These are phyloP conservation scores for Leptographium procerum DNA, from an alignment of 2,329 filamentous ascomycete genomes.

Conservation along the genomic window DNA sequence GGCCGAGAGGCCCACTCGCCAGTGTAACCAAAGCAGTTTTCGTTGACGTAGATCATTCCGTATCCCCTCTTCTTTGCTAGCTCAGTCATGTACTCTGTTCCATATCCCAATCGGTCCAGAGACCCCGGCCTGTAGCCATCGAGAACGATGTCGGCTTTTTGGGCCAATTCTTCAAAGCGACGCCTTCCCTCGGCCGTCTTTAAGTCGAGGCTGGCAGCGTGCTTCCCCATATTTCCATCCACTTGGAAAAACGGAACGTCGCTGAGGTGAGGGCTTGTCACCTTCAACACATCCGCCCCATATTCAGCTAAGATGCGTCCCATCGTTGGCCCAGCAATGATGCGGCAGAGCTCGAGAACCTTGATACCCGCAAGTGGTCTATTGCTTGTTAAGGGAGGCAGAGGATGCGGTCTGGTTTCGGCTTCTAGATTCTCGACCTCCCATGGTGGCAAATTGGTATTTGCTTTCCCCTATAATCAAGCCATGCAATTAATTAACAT, in stretches of 20 bases:
- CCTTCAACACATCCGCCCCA: slow-evolving; percentile 34
- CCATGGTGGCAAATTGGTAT: slow-evolving; percentile 31
- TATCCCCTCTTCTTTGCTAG: slow-evolving; percentile 26
- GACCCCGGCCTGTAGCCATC: slow-evolving; percentile 38
- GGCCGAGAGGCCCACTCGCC: slow-evolving; percentile 33
- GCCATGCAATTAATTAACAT: background rate
- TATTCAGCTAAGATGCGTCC: slow-evolving; percentile 29
- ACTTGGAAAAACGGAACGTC: slow-evolving; percentile 29
- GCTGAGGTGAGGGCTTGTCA: slow-evolving; percentile 29
- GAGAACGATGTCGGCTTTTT: slow-evolving; percentile 40
- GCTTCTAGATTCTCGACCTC: slow-evolving; percentile 33
- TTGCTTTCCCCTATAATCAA: slow-evolving; percentile 19
- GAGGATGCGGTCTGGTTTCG: slow-evolving; percentile 33
- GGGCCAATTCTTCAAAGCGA: slow-evolving; percentile 33
- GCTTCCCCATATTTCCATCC: slow-evolving; percentile 34
- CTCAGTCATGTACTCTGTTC: slow-evolving; percentile 26
- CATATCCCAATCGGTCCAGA: slow-evolving; percentile 29
- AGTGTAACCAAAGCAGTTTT: slow-evolving; percentile 47
- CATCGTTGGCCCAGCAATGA: slow-evolving; percentile 36
- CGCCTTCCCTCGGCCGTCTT: slow-evolving; percentile 34
- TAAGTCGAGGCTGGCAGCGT: slow-evolving; percentile 35
- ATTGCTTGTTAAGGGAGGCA: slow-evolving; percentile 17
- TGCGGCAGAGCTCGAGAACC: slow-evolving; percentile 36
- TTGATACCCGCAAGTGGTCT: slow-evolving; percentile 31
- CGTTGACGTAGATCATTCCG: slow-evolving; percentile 35